These are phyloP conservation scores for Penicillium sp. DNA, from an alignment of 2,329 filamentous ascomycete genomes.

Conservation along the genomic window DNA sequence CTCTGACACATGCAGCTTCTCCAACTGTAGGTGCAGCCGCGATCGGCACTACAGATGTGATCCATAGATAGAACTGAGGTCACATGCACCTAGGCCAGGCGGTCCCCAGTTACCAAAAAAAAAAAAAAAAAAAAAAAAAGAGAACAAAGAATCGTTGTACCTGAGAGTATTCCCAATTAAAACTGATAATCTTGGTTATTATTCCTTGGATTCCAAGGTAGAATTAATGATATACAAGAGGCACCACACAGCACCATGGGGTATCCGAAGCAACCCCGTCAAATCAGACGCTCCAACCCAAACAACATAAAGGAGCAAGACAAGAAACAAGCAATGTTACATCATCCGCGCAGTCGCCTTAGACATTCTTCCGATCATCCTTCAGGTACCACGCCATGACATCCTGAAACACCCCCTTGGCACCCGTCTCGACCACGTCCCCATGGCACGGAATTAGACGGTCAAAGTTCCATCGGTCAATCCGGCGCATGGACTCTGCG, in stretches of 20 bases:
- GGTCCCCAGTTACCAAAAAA: background rate
- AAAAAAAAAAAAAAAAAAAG: background rate
- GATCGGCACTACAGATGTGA: background rate
- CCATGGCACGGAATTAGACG: slow-evolving; percentile 90
- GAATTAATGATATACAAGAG: slow-evolving; percentile 5
- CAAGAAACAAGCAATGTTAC: background rate
- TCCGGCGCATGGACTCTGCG: slow-evolving; percentile 66
- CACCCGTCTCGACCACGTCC: slow-evolving; percentile 75
- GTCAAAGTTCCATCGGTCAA: slow-evolving; percentile 80
- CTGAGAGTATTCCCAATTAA: background rate
- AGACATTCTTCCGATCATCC: slow-evolving; percentile 32
- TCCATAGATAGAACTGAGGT: background rate
- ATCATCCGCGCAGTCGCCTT: background rate
- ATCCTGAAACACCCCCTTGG: slow-evolving; percentile 73
- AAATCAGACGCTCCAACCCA: background rate
- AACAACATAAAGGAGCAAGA: background rate
- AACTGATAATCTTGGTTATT: background rate
- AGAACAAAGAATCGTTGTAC: background rate
- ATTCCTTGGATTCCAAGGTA: background rate
- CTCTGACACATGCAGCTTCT: background rate
- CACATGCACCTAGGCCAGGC: background rate
- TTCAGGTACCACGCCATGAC: slow-evolving; percentile 82
- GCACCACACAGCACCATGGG: background rate
- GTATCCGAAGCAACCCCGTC: background rate
- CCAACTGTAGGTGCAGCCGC: background rate